Conservation (phyloP, 148 eudicot species). For the Camellia lanceoleosa region DNA sequence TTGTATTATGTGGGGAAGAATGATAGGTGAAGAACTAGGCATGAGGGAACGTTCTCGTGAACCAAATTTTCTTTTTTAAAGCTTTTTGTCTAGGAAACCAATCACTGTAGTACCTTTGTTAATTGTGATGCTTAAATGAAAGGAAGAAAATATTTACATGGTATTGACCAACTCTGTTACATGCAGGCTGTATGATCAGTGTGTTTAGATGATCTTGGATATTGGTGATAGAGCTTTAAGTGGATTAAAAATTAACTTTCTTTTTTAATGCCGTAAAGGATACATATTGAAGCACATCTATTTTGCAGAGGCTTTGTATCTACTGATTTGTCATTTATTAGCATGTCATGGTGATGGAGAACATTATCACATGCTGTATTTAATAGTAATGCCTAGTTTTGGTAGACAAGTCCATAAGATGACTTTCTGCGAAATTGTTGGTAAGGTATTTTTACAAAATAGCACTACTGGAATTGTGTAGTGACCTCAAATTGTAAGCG, state of each 20-base stretch:
- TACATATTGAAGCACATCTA: neutral
- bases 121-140: neutral
- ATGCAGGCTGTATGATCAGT: neutral
- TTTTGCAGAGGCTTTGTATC: neutral
- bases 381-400: neutral
- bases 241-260: neutral
- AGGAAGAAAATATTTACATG: neutral
- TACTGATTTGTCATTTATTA: neutral
- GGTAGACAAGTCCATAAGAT: too few relatives aligned
- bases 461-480: neutral
- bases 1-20: neutral
- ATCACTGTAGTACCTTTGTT: neutral
- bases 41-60: neutral
- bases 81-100: neutral
- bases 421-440: neutral
- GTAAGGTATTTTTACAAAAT: neutral
- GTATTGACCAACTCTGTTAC: neutral
- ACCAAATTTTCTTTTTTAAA: neutral
- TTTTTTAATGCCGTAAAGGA: neutral
- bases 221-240: neutral
- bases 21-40: neutral
- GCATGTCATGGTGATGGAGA: neutral
- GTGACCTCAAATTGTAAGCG: constrained; percentile 16
- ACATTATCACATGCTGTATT: too few relatives aligned
- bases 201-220: neutral